A percentile compares a stretch with the other conserved stretches of the same genome.
These are phyloP conservation scores for Hanseniaspora lindneri DNA, from an alignment of 805 yeast genomes.

Conservation along the genomic window DNA sequence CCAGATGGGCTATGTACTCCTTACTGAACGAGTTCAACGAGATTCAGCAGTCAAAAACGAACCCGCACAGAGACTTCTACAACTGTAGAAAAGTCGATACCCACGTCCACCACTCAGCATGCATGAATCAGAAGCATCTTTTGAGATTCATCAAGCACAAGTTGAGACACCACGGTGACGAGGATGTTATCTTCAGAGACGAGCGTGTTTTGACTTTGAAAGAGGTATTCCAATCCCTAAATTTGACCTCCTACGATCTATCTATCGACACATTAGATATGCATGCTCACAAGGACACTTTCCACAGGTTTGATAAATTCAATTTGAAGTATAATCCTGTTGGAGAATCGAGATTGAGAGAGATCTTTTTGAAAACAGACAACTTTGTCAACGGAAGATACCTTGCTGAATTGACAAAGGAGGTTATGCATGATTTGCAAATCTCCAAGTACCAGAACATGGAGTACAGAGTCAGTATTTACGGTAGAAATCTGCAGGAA, in stretches of 20 bases:
- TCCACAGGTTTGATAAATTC: slow-evolving; percentile 95
- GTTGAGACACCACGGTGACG: slow-evolving; percentile 73
- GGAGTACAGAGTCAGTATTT: slow-evolving; percentile 87
- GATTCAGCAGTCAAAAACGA: slow-evolving; percentile 73
- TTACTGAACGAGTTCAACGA: slow-evolving; percentile 87
- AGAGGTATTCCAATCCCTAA: slow-evolving; percentile 85
- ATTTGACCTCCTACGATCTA: slow-evolving; percentile 84
- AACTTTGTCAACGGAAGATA: slow-evolving; percentile 80
- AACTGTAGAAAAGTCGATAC: slow-evolving; percentile 44
- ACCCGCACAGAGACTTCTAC: slow-evolving; percentile 76
- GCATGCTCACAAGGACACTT: slow-evolving; percentile 98
- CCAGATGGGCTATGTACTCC: slow-evolving; percentile 88
- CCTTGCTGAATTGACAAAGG: slow-evolving; percentile 85
- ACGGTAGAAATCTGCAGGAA: slow-evolving; percentile 79
- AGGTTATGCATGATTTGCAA: slow-evolving; percentile 88
- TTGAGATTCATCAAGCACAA: slow-evolving; percentile 89
- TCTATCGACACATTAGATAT: slow-evolving; percentile 94
- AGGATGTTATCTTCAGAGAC: slow-evolving; percentile 87
- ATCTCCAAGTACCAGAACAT: slow-evolving; percentile 94
- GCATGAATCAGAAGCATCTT: slow-evolving; percentile 97
- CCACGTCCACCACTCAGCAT: slow-evolving; percentile 97
- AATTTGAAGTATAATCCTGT: slow-evolving; percentile 94
- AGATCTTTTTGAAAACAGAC: slow-evolving; percentile 90
- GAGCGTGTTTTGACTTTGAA: slow-evolving; percentile 71
- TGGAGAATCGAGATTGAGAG: slow-evolving; percentile 95